These are phyloP conservation scores for Aquanectria penicillioides DNA, from an alignment of 2,329 filamentous ascomycete genomes.

Conservation along the genomic window DNA sequence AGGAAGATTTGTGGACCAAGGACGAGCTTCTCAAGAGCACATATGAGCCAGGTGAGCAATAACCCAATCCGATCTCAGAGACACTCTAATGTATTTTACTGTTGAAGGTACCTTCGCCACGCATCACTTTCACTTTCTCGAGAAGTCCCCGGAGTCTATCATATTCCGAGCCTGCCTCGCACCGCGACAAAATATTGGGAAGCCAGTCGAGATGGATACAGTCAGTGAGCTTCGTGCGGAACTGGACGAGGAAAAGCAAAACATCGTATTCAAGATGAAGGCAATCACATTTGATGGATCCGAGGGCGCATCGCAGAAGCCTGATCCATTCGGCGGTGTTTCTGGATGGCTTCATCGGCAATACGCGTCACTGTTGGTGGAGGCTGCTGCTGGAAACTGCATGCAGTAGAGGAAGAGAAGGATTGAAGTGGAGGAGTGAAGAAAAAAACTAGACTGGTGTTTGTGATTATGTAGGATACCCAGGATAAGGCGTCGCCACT, in stretches of 20 bases:
- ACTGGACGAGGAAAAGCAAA: not conserved
- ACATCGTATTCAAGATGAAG: constrained; percentile 12
- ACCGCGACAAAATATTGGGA: constrained; percentile 14
- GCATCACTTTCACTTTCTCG: constrained; percentile 28
- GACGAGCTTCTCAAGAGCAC: constrained; percentile 23
- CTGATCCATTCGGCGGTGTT: constrained; percentile 29
- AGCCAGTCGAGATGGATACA: constrained; percentile 16
- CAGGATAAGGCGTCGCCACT: not conserved
- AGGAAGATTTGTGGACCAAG: constrained; percentile 29
- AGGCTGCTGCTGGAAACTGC: constrained; percentile 35
- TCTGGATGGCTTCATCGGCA: constrained; percentile 30
- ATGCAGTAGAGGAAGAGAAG: not conserved
- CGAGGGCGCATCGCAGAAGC: constrained; percentile 16
- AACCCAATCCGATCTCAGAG: no score
- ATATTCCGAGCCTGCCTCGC: constrained; percentile 28
- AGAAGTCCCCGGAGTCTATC: constrained; percentile 27
- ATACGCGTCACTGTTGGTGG: constrained; percentile 29
- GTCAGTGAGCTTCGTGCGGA: constrained; percentile 25
- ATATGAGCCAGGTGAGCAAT: constrained; percentile 31
- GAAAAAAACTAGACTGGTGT: no score
- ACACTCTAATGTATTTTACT: no score
- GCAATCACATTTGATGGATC: constrained; percentile 29
- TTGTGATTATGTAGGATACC: not conserved
- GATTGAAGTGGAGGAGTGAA: not conserved
- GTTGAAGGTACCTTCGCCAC: constrained; percentile 38